Percentiles rank a stretch among this genome's conserved stretches.
These are phyloP conservation scores for Cladosporium sp. DNA, from an alignment of 2,329 filamentous ascomycete species.

Conservation along the genomic window DNA sequence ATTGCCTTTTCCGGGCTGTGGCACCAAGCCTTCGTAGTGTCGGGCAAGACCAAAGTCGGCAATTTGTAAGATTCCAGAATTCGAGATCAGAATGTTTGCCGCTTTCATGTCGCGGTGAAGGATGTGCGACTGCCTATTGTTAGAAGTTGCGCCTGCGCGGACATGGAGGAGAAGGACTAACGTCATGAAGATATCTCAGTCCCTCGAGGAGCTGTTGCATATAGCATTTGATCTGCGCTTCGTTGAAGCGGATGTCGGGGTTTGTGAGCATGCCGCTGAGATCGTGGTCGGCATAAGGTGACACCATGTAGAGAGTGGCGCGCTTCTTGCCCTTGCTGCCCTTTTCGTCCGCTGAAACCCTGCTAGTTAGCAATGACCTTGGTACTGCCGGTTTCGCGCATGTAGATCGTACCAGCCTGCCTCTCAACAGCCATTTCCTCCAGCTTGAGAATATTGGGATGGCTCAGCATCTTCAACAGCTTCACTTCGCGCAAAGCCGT, in stretches of 20 bases:
- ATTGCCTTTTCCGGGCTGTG: conserved; percentile 73
- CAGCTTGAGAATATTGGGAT: conserved; percentile 81
- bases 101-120: conserved; percentile 99
- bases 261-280: conserved; percentile 97
- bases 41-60: conserved; percentile 94
- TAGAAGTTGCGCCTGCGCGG: background rate
- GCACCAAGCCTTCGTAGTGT: conserved; percentile 84
- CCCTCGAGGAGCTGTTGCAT: conserved; percentile 91
- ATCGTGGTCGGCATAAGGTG: conserved; percentile 98
- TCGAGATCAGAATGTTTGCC: conserved; percentile 94
- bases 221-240: conserved; percentile 96
- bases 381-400: background rate
- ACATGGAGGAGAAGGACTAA: conserved; percentile 34
- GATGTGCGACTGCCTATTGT: conserved; percentile 60
- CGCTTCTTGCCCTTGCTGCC: conserved; percentile 54
- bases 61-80: conserved; percentile 89
- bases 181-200: conserved; percentile 83
- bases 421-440: conserved; percentile 97
- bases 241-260: conserved; percentile 80
- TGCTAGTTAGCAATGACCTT: background rate
- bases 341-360: conserved; percentile 33
- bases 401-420: conserved; percentile 66
- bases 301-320: conserved; percentile 97
- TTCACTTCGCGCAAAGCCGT: conserved; percentile 97
- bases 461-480: conserved; percentile 90